Base-by-base conservation (phyloP, 169 alveolate species). In the Cyclospora cayetanensis region DNA sequence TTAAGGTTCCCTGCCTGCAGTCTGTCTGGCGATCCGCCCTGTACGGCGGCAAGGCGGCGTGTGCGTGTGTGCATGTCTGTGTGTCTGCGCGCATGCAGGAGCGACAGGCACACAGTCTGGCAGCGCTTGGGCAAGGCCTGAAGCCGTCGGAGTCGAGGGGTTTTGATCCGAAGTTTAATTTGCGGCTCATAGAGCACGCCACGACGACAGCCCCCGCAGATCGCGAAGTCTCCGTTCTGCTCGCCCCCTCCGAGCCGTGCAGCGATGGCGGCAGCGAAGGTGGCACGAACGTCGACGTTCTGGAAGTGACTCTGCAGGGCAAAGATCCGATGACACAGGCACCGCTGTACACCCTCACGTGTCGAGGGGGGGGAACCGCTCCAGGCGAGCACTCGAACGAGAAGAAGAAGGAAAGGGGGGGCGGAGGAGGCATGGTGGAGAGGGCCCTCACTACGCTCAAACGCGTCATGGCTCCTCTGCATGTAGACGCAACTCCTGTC, bases 101-200 rank as follows among this genome's bases (percentile, higher is more conserved):
- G 77, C 27, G 41, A 60, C 90, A 82, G 34, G 90, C 90, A 22
- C 90, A 82, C 90, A 50, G 46, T 5, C 41, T 82, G 22, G 90
- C 90, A 31, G 90, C 90, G 37, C 29, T 42, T 31, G 66, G 76
- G 41, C 90, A 82, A 41, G 90, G 90, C 9, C 22, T 82, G 77
- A 82, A 82, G 77, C 77, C 74, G 25, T 63, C 66, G 66, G 42
- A 22, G 42, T 34, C 66, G 4, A 25, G 50, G 29, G 88, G 88
- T 18, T 82, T 82, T 39, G 90, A 82, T 50, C 90, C 90, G 41
- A 82, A 82, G 77, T 82, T 82, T 39, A 82, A 82, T 39, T 35
- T 82, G 52, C 66, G 90, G 0, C 68, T 82, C n/a, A 82, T 82
- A 0, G 90, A 82, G 60, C 90, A 82, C 37, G 90, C 90, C 20